A percentile compares a stretch with the other conserved stretches of the same genome.
Evolutionary conservation across 2,329 filamentous ascomycete species (phyloP).

Genomic region (Fusarium keratoplasticum): DNA sequence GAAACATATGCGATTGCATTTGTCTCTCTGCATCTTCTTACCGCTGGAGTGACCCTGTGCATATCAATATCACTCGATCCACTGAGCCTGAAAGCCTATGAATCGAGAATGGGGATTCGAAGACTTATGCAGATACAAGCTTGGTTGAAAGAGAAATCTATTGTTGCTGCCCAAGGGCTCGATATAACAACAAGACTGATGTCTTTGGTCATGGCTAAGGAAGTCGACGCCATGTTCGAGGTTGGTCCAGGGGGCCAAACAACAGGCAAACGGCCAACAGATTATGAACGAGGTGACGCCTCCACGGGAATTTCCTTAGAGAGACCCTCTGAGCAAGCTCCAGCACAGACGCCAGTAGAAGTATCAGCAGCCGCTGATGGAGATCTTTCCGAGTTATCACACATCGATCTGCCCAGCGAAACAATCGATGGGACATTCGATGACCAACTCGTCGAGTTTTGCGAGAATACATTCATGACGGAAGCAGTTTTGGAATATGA

Average conservation of each 20-base stretch:
- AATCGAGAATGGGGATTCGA: conserved; percentile 37
- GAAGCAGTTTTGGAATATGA: conserved; percentile 2
- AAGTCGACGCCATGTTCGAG: conserved; percentile 34
- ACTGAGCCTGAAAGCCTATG: conserved; percentile 32
- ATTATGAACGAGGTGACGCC: neutral
- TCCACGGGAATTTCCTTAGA: neutral
- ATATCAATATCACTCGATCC: conserved; percentile 38
- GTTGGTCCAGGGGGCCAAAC: conserved; percentile 3
- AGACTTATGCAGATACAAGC: conserved; percentile 40
- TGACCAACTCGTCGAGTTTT: neutral
- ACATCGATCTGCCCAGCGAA: neutral
- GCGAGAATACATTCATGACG: conserved; percentile 6
- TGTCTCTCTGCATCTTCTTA: conserved; percentile 41
- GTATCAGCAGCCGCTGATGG: neutral
- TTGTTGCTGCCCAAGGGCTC: conserved; percentile 40
- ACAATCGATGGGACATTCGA: neutral
- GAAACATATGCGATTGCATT: conserved; percentile 42
- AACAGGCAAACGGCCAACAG: neutral
- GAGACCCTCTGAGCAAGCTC: neutral
- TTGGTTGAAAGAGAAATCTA: conserved; percentile 29
- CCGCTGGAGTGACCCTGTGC: conserved; percentile 39
- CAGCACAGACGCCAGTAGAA: neutral
- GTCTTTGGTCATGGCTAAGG: conserved; percentile 38
- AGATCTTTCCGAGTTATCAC: neutral
- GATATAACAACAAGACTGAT: conserved; percentile 33